Conservation (phyloP, 768 basidiomycete genomes). For the Tremella fuciformis region DNA sequence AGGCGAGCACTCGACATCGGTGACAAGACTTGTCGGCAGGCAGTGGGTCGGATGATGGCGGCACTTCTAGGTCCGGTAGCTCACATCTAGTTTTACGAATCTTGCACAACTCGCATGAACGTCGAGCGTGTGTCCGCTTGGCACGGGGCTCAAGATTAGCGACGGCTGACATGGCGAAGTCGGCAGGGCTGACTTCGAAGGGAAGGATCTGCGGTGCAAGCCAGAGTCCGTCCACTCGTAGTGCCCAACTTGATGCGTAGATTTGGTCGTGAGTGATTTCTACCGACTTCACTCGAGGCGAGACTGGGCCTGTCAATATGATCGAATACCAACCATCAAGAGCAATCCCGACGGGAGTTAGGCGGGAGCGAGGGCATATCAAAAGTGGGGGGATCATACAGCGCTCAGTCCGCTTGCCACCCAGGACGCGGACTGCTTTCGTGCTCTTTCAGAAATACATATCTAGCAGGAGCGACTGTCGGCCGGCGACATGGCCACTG, state of each 20-base stretch:
- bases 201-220: too few relatives aligned
- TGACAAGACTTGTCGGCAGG: constrained; percentile 42
- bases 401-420: neutral
- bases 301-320: too few relatives aligned
- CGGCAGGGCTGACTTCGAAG: too few relatives aligned
- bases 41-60: constrained; percentile 25
- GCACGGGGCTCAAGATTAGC: constrained; percentile 14
- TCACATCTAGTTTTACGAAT: constrained; percentile 46
- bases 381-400: too few relatives aligned
- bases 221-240: too few relatives aligned
- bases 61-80: constrained; percentile 40
- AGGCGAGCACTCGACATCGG: constrained; percentile 35
- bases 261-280: too few relatives aligned
- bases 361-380: too few relatives aligned
- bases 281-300: too few relatives aligned
- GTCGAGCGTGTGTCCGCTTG: constrained; percentile 42
- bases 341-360: too few relatives aligned
- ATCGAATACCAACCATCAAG: too few relatives aligned
- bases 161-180: neutral
- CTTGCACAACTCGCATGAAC: constrained; percentile 46
- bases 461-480: neutral
- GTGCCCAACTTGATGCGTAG: too few relatives aligned
- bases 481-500: constrained; percentile 32
- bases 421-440: neutral
- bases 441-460: neutral